Percentiles rank a stretch among this genome's conserved stretches.
Conservation (phyloP, 352 stramenopile genomes). For the Phytophthora sojae region DNA sequence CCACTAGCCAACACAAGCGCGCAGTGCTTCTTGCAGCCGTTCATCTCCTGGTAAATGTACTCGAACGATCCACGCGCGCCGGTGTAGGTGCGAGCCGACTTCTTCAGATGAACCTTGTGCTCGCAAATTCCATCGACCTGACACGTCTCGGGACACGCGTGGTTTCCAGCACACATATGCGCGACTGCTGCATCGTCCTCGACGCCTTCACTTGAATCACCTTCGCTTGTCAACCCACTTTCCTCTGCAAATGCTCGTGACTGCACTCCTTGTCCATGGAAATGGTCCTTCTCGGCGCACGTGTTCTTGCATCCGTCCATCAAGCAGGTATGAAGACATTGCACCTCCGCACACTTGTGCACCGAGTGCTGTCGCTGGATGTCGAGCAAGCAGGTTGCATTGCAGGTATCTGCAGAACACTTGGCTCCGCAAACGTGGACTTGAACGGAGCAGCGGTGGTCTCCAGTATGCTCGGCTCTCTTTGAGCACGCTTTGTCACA, state of each 20-base stretch:
- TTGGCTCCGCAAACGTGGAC: conserved; percentile 49
- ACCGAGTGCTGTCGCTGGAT: conserved; percentile 43
- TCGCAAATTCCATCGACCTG: conserved; percentile 62
- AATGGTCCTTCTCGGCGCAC: conserved; percentile 54
- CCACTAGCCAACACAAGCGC: conserved; percentile 37
- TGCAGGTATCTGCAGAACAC: conserved; percentile 45
- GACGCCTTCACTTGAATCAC: too few species aligned
- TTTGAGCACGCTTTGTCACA: conserved; percentile 50
- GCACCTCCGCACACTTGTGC: conserved; percentile 58
- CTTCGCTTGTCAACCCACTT: too few species aligned
- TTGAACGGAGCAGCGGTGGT: conserved; percentile 53
- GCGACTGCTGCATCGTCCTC: conserved; percentile 6
- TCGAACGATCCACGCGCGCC: conserved; percentile 57
- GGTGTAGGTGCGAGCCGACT: conserved; percentile 55
- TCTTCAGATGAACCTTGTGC: conserved; percentile 65
- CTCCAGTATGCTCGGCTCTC: conserved; percentile 27
- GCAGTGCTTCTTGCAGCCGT: conserved; percentile 65
- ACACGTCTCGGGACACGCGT: conserved; percentile 57
- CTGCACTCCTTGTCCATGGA: conserved; percentile 55
- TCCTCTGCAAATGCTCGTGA: conserved; percentile 14
- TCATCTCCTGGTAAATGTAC: conserved; percentile 78
- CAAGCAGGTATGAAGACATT: conserved; percentile 49
- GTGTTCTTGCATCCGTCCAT: conserved; percentile 48
- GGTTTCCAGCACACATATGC: conserved; percentile 55
- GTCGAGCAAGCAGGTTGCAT: conserved; percentile 42